phyloP scores from a whole-genome alignment of 257 asterid genomes.

The Capsicum baccatum region DNA sequence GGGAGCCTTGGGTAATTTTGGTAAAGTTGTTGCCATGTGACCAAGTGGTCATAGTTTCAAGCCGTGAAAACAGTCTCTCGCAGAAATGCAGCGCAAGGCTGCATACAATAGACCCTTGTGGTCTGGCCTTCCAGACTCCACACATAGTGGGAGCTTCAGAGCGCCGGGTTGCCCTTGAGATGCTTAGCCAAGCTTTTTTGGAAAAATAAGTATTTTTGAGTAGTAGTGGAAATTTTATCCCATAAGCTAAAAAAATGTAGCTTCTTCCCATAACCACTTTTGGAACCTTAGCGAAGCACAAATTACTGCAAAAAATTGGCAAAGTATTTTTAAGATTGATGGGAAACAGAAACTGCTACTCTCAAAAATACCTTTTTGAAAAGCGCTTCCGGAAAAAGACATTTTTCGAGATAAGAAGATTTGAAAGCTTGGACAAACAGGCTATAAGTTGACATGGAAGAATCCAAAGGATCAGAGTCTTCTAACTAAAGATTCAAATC shows the following conservation, averaged over 20 bases:
- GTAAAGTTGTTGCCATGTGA: too few relatives aligned
- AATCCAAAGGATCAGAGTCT: not conserved
- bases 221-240: not conserved
- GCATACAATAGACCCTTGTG: too few relatives aligned
- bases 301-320: not conserved
- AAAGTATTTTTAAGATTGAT: not conserved
- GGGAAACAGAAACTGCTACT: not conserved
- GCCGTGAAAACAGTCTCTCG: too few relatives aligned
- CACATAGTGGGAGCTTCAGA: too few relatives aligned
- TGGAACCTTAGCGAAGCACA: not conserved
- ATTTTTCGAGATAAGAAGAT: not conserved
- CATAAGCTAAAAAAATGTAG: not conserved
- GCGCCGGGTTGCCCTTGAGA: too few relatives aligned
- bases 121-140: too few relatives aligned
- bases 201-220: not conserved
- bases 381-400: not conserved
- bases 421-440: not conserved
- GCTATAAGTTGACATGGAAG: not conserved
- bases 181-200: not conserved
- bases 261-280: not conserved
- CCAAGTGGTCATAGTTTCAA: too few relatives aligned
- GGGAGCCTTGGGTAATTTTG: too few relatives aligned
- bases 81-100: too few relatives aligned
- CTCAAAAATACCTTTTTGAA: not conserved
- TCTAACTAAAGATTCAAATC: slow-evolving; percentile 21